Base-by-base conservation (phyloP, 2,329 filamentous ascomycete species). In the Penicillium carneum region DNA sequence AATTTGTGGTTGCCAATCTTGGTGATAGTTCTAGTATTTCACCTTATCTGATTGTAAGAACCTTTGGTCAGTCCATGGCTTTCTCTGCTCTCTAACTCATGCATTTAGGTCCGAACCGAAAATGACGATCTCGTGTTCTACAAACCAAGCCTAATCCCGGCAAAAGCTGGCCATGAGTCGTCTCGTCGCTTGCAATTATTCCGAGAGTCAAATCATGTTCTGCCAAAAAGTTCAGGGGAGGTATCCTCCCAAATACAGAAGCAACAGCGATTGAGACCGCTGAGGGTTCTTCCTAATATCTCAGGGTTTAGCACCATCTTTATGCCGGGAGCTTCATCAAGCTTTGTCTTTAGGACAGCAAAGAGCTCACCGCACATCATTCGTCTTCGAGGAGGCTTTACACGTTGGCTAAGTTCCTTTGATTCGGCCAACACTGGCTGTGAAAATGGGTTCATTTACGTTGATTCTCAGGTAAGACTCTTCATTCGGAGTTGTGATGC, bases 61-160 rank as follows among this genome's bases (percentile, higher is more conserved):
- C 6, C 18, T 39, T 14, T 4, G 26, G 11, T 23, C 31, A 9
- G 33, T 45, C 12, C 4, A 5, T 56, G 20, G 36, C 46, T 33
- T 23, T 23, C 7, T 49, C 8, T n/a, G 6, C 60, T 26, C 14
- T 57, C 36, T 55, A 51, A 63, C 59, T 48, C 42, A 65, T 61
- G 68, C 14, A 45, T 50, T 39, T 65, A 93, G 90, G 81, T 93
- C 31, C 90, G 94, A 52, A 92, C 92, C 50, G 84, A 86, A 10
- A 89, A 87, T 61, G 90, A 97, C 65, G 93, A 98, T 72, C 80
- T 98, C 36, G 90, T 90, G 11, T 85, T 98, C 47, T 99, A 98
- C 74, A 88, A 95, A 73, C 93, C 94, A 1, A 90, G 92, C 68
- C 83, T 86, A 43, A 80, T 80, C 63, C 54, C 57, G 20, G 39